Conservation (phyloP, 108 stramenopile species). For the Chaetoceros muelleri region DNA sequence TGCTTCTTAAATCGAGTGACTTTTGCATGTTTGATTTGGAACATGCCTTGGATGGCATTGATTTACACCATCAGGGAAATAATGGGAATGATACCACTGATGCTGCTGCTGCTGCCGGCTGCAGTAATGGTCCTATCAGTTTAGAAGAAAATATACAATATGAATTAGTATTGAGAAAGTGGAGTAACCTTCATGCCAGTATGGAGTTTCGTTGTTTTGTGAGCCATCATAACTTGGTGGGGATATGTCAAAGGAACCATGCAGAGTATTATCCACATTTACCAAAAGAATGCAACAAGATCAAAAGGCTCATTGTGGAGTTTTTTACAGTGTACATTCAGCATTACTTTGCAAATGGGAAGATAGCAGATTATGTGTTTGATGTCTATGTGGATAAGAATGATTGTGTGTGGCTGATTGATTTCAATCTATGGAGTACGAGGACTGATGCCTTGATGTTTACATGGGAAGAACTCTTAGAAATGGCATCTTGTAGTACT, state of each 20-base stretch:
- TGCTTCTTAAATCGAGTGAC: conserved; percentile 87
- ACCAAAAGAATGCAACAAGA: conserved; percentile 9
- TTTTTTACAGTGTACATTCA: conserved; percentile 45
- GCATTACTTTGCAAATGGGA: conserved; percentile 26
- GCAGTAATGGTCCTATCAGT: too few species aligned
- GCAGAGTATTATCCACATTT: conserved; percentile 67
- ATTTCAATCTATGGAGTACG: conserved; percentile 78
- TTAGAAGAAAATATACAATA: conserved; percentile 12
- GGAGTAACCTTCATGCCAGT: conserved; percentile 87
- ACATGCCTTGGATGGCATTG: conserved; percentile 52
- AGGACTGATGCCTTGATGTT: conserved; percentile 72
- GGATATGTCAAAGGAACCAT: conserved; percentile 61
- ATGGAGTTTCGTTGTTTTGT: conserved; percentile 96
- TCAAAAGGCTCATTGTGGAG: conserved; percentile 21
- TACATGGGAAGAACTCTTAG: conserved; percentile 61
- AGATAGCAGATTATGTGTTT: conserved; percentile 38
- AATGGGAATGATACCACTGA: conserved; percentile 32
- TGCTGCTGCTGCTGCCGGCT: conserved; percentile 5
- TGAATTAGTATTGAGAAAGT: conserved; percentile 79
- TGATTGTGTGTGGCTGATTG: conserved; percentile 71
- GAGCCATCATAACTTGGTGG: conserved; percentile 39
- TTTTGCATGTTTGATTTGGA: conserved; percentile 82
- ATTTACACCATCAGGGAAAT: conserved; percentile 24
- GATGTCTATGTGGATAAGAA: conserved; percentile 80
- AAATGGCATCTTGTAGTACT: conserved; percentile 17